phyloP scores from a whole-genome alignment of 441 rosid species.

The Sinapis alba region DNA sequence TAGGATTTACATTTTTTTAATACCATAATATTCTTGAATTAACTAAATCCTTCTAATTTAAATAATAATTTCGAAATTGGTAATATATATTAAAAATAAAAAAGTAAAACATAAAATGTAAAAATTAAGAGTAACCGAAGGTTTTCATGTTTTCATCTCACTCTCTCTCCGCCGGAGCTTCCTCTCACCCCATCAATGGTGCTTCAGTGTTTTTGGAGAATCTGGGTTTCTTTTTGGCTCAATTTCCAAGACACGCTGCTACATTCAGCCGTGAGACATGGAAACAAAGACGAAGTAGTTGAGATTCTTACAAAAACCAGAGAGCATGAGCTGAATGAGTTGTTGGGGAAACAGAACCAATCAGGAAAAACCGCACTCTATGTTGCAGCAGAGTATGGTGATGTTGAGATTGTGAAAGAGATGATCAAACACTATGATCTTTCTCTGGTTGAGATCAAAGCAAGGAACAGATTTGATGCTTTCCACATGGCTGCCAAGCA shows the following conservation, averaged over 20 bases:
- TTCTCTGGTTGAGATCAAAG: slow-evolving; percentile 73
- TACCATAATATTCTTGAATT: too few species aligned
- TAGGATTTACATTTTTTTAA: too few species aligned
- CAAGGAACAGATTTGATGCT: slow-evolving; percentile 92
- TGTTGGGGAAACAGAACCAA: slow-evolving; percentile 75
- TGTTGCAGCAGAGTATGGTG: slow-evolving; percentile 82
- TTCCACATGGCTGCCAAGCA: slow-evolving; percentile 96
- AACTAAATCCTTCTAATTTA: too few species aligned
- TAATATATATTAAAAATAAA: too few species aligned
- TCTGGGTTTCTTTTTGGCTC: too few species aligned
- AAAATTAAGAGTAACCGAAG: too few species aligned
- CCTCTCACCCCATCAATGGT: too few species aligned
- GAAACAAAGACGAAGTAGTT: slow-evolving; percentile 52
- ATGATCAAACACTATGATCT: slow-evolving; percentile 80
- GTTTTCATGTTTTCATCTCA: too few species aligned
- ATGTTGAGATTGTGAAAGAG: slow-evolving; percentile 70
- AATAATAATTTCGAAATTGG: too few species aligned
- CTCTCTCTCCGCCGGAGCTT: too few species aligned
- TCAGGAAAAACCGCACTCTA: slow-evolving; percentile 90
- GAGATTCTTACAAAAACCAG: slow-evolving; percentile 48
- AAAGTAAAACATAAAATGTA: too few species aligned
- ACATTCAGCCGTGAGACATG: slow-evolving; percentile 79
- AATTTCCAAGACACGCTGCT: slow-evolving; percentile 72
- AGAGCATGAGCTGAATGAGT: slow-evolving; percentile 48
- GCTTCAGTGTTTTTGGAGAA: too few species aligned